Evolutionary conservation across 805 yeast species (phyloP), one percentile per base, ranked within the genome.

Genomic region (Candida morakotiae): DNA sequence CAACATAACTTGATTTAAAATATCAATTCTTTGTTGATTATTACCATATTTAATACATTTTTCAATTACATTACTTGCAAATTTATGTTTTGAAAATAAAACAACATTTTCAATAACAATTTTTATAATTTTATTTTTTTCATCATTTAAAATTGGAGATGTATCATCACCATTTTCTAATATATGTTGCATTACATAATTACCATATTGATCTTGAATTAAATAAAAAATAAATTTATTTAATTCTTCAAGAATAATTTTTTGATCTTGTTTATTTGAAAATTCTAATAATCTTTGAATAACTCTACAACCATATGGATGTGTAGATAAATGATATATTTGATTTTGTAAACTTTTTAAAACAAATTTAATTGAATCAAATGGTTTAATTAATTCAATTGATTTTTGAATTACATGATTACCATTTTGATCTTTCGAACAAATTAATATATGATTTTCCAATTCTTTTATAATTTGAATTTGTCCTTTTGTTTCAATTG

Each of bases 301-400:
- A 2, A 93, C 98, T 38, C 99, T 76, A 62, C 99, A 93, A 15
- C 99, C 99, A 60, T 93, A 93, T 2, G 97, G 94, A 62, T 93
- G 97, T 1, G 95, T 84, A 0, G 97, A 84, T 45, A 93, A 69
- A 53, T 85, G 94, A 53, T 87, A 85, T 36, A 88, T 83, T 43
- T 76, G 82, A 44, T 75, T 76, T 41, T 70, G 74, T 46, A 93
- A 71, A 21, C 88, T 77, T 23, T 77, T 80, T 51, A 87, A 70
- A 32, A 93, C 78, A 49, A 87, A 89, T 25, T 79, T 73, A 40
- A 87, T 74, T 31, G 72, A 63, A 17, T 70, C 77, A 41, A 85
- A 77, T 4, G 96, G 93, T 22, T 31, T 31, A 35, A 89, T 79
- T 42, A 77, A 68, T 62, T 93, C 98, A 48, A 93, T 86, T 1